A percentile compares a stretch with the other conserved stretches of the same genome.
phyloP scores from a whole-genome alignment of 257 asterid species.

The Rhazya stricta region DNA sequence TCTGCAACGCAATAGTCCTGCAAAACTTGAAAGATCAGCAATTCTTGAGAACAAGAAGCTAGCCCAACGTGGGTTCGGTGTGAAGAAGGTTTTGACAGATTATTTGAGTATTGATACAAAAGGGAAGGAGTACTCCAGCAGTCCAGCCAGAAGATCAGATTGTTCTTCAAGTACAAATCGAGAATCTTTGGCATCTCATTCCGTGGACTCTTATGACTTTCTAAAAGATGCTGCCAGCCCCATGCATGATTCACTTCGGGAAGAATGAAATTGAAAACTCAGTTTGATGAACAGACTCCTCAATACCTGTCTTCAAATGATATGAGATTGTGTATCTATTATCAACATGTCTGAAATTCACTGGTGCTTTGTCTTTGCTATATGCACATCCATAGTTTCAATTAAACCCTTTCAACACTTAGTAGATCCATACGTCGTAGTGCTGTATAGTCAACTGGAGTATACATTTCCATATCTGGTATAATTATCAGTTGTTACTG shows the following conservation, averaged over 20 bases:
- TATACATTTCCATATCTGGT: background rate
- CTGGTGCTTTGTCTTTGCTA: background rate
- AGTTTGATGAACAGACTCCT: no score
- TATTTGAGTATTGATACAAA: constrained; percentile 53
- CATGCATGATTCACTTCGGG: constrained; percentile 15
- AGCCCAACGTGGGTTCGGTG: constrained; percentile 45
- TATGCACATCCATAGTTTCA: background rate
- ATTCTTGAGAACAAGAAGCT: constrained; percentile 26
- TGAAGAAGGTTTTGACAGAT: constrained; percentile 66
- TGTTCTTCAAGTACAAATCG: constrained; percentile 34
- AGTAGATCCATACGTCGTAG: background rate
- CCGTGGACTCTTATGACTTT: constrained; percentile 37
- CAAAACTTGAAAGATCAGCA: constrained; percentile 26
- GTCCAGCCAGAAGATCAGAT: constrained; percentile 28
- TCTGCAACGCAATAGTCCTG: constrained; percentile 36
- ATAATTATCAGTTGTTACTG: constrained; percentile 6
- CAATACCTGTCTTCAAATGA: background rate
- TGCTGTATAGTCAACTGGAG: background rate
- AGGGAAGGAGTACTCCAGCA: constrained; percentile 30
- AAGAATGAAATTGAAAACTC: constrained; percentile 17
- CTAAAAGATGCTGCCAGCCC: constrained; percentile 31
- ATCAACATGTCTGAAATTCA: background rate
- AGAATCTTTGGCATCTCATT: constrained; percentile 40
- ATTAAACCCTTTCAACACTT: background rate
- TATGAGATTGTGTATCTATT: constrained; percentile 5